Percentiles rank a stretch among this genome's conserved stretches.
Evolutionary conservation across 139 green algal species (phyloP).

Genomic region (Chlamydomonas sphaeroides): DNA sequence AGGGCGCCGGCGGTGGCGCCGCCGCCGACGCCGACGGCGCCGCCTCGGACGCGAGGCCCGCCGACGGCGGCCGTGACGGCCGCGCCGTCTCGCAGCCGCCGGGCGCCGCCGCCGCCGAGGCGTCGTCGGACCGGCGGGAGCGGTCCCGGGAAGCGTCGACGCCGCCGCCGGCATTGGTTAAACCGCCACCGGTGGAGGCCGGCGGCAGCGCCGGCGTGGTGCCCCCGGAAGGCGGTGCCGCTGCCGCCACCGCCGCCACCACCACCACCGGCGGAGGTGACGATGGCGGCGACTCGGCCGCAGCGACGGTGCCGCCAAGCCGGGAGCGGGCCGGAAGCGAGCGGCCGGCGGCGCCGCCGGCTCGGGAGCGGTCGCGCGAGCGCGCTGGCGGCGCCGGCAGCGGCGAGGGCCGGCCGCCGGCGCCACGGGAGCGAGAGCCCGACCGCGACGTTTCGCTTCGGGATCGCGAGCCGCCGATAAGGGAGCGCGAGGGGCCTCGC

Average conservation of each 20-base stretch:
- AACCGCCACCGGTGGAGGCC: no score
- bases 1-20: background rate
- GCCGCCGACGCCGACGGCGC: background rate
- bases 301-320: background rate
- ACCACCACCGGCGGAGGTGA: background rate
- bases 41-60: no score
- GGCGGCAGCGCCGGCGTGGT: no score
- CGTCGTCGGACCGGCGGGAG: background rate
- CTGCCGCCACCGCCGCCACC: background rate
- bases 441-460: background rate
- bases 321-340: background rate
- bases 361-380: background rate
- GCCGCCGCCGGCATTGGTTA: no score
- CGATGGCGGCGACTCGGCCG: background rate
- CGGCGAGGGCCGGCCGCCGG: background rate
- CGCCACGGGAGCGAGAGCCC: background rate
- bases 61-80: background rate
- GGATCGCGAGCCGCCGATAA: background rate
- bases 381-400: background rate
- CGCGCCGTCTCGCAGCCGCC: background rate
- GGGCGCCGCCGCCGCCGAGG: background rate
- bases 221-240: background rate
- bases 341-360: background rate
- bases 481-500: no score
- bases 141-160: conserved; percentile 11